Base-by-base conservation (phyloP, 257 asterid genomes). In the Primulina eburnea region DNA sequence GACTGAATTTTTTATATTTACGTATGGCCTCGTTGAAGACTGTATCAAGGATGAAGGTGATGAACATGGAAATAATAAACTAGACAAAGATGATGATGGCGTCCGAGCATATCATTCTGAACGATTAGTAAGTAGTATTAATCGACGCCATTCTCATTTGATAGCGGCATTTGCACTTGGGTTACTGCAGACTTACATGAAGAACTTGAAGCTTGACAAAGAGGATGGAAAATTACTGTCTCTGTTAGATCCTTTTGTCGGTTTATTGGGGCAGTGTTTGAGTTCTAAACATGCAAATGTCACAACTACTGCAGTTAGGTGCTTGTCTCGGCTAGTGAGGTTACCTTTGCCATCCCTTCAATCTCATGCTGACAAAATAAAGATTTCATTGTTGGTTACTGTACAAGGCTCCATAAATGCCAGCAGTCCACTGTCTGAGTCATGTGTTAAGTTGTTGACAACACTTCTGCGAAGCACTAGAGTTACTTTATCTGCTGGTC, bases 301-400 rank as follows among this genome's bases (percentile, higher is more conserved):
- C 67, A 78, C 84, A 72, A 83, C 85, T 80, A 73, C 89, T 50
- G 86, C 97, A 38, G 83, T 93, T 40, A 80, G 81, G 80, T 93
- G 96, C 76, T 78, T 93, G 75, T 75, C 92, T 71, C 78, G 81
- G 65, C 70, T 93, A 68, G 84, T 90, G 64, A 78, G 84, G 80
- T 68, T 90, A 72, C 97, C 91, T 62, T 80, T 93, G 80, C 95
- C 90, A 21, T 89, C 97, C 50, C 86, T 93, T 72, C 87, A 77
- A 70, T 71, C 79, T n/a, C 85, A 85, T 52, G 90, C 92, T 52
- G 90, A 89, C 75, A 84, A 77, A 79, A 86, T 90, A 68, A 93
- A 89, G 81, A 84, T 66, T 73, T 84, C 97, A 4, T 79, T 93
- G 80, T 76, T 93, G 83, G 79, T 65, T 75, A 89, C 90, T 67